Conservation (phyloP, 2,329 filamentous ascomycete species). For the Monilinia laxa region DNA sequence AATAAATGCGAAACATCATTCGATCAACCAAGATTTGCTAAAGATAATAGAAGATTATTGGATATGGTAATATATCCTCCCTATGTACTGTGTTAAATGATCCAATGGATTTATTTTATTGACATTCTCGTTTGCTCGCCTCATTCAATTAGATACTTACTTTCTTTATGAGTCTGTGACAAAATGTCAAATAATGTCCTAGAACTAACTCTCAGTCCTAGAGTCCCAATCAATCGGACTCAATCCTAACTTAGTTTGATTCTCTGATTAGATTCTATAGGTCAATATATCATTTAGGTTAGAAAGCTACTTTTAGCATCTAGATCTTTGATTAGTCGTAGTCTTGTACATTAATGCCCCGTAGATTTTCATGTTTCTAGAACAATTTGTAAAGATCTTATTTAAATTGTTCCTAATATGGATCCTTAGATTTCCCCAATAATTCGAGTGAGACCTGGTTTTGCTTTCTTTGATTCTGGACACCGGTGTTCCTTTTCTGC, state of each 20-base stretch:
- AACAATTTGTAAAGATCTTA: conserved; percentile 15
- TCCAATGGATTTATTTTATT: not conserved
- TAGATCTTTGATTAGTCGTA: not conserved
- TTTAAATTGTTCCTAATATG: conserved; percentile 16
- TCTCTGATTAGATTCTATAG: too few species aligned
- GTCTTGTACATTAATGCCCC: not conserved
- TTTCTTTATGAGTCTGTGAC: too few species aligned
- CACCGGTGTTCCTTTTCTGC: conserved; percentile 1
- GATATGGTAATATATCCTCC: too few species aligned
- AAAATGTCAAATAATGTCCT: not conserved
- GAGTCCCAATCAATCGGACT: not conserved
- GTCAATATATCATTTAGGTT: too few species aligned
- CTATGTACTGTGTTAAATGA: not conserved
- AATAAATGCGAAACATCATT: not conserved
- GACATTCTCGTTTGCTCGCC: conserved; percentile 9
- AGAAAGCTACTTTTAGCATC: not conserved
- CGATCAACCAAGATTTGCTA: conserved; percentile 1
- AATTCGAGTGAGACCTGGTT: conserved; percentile 9
- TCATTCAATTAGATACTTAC: not conserved
- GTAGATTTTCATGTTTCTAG: conserved; percentile 21
- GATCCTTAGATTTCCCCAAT: conserved; percentile 8
- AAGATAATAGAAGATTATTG: not conserved
- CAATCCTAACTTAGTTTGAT: too few species aligned
- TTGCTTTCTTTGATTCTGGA: conserved; percentile 4
- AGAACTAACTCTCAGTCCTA: not conserved